Conservation (phyloP, 495 filamentous ascomycete species). For the Neurospora sp. region DNA sequence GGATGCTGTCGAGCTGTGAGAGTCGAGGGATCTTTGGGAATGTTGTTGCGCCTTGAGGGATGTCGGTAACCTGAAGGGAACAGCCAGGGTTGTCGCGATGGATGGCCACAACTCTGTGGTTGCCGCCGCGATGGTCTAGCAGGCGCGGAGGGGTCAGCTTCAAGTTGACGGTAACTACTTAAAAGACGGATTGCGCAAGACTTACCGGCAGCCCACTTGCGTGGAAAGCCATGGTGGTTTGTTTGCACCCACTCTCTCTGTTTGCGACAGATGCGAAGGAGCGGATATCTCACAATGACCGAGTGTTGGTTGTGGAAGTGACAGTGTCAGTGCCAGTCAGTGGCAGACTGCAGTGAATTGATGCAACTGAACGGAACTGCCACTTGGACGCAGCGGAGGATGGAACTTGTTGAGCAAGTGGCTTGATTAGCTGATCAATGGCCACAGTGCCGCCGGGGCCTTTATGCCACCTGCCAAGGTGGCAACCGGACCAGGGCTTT, state of each 20-base stretch:
- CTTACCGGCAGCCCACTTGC: conserved; percentile 33
- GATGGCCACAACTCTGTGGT: conserved; percentile 47
- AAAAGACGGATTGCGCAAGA: neutral
- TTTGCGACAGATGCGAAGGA: neutral
- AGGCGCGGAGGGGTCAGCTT: neutral
- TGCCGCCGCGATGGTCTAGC: conserved; percentile 37
- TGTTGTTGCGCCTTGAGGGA: conserved; percentile 1
- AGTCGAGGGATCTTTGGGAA: conserved; percentile 3
- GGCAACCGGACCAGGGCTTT: conserved; percentile 3
- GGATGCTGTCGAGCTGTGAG: conserved; percentile 1
- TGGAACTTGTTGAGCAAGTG: neutral
- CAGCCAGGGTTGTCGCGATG: conserved; percentile 35
- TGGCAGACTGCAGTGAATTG: conserved; percentile 7
- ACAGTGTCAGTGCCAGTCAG: neutral
- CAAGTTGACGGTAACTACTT: neutral
- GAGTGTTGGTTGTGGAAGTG: conserved; percentile 2
- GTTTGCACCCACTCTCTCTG: conserved; percentile 8
- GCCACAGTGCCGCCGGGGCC: neutral
- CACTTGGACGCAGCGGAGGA: neutral
- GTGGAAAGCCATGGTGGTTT: conserved; percentile 31
- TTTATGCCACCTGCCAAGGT: neutral
- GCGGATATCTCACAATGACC: neutral
- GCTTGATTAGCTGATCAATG: conserved; percentile 1
- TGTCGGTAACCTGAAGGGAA: conserved; percentile 30
- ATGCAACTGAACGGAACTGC: conserved; percentile 1